Evolutionary conservation across 306 rosid genomes (phyloP).

Genomic region (Betula pendula): DNA sequence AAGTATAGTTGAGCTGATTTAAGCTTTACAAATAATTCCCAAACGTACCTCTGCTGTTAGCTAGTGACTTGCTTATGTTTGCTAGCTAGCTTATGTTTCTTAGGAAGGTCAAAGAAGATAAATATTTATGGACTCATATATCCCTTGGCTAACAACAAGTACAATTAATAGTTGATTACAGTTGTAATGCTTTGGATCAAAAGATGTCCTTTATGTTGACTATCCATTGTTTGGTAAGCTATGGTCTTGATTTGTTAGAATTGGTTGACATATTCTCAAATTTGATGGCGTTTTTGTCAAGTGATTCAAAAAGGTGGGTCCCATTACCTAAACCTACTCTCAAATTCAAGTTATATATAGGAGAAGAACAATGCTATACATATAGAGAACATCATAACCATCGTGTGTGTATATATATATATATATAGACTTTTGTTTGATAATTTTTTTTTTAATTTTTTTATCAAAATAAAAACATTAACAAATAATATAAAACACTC

Average conservation of each 20-base stretch:
- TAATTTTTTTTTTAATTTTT: neutral
- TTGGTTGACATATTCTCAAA: slow-evolving; percentile 47
- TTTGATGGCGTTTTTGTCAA: slow-evolving; percentile 28
- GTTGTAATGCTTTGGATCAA: slow-evolving; percentile 42
- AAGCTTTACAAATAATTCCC: neutral
- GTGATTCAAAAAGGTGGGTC: slow-evolving; percentile 41
- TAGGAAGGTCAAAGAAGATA: slow-evolving; percentile 25
- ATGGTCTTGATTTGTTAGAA: slow-evolving; percentile 55
- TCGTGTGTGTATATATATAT: too few species aligned
- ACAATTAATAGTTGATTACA: slow-evolving; percentile 35
- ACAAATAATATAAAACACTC: too few species aligned
- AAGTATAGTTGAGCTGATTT: neutral
- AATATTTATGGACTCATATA: neutral
- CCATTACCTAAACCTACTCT: slow-evolving; percentile 33
- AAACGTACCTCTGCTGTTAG: slow-evolving; percentile 22
- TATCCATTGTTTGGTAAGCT: slow-evolving; percentile 43
- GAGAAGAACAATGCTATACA: too few species aligned
- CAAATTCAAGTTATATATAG: neutral
- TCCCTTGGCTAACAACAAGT: slow-evolving; percentile 11
- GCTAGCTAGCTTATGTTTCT: neutral
- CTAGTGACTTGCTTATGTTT: slow-evolving; percentile 28
- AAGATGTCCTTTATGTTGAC: slow-evolving; percentile 40
- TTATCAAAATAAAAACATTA: neutral
- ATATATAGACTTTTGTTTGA: neutral
- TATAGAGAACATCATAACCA: too few species aligned